Conservation (phyloP, 768 basidiomycete species). For the Coprinopsis sp. region DNA sequence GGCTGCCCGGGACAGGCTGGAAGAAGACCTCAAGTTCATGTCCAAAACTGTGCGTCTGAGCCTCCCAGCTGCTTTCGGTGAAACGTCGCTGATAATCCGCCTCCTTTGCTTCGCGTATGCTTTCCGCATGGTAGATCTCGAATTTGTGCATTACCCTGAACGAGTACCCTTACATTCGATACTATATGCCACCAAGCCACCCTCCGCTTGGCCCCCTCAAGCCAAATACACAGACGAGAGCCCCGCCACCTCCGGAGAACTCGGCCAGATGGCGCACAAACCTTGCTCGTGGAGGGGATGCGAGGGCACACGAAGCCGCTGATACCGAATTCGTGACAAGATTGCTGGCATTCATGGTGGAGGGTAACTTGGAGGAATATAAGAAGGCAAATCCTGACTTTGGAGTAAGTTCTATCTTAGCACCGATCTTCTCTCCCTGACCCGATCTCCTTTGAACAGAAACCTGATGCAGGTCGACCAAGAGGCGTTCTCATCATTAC, state of each 20-base stretch:
- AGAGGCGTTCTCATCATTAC: constrained; percentile 85
- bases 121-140: constrained; percentile 58
- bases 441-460: constrained; percentile 31
- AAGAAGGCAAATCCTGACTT: constrained; percentile 84
- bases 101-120: background rate
- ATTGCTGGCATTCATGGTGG: constrained; percentile 81
- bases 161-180: constrained; percentile 90
- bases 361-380: constrained; percentile 79
- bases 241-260: constrained; percentile 59
- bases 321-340: constrained; percentile 77
- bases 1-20: constrained; percentile 66
- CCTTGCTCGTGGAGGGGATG: constrained; percentile 66
- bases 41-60: constrained; percentile 56
- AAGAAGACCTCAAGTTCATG: constrained; percentile 79
- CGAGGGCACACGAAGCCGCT: constrained; percentile 63
- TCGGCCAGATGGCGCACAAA: constrained; percentile 77
- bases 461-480: constrained; percentile 57
- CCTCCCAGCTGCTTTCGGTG: background rate
- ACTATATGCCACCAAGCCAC: constrained; percentile 83
- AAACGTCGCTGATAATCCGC: constrained; percentile 2
- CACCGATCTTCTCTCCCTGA: background rate
- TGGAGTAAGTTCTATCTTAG: constrained; percentile 51
- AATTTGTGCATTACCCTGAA: constrained; percentile 87
- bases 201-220: constrained; percentile 81
- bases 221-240: constrained; percentile 57